phyloP scores from a whole-genome alignment of 192 early-diverging fungal genomes.

The Spizellomyces sp. region DNA sequence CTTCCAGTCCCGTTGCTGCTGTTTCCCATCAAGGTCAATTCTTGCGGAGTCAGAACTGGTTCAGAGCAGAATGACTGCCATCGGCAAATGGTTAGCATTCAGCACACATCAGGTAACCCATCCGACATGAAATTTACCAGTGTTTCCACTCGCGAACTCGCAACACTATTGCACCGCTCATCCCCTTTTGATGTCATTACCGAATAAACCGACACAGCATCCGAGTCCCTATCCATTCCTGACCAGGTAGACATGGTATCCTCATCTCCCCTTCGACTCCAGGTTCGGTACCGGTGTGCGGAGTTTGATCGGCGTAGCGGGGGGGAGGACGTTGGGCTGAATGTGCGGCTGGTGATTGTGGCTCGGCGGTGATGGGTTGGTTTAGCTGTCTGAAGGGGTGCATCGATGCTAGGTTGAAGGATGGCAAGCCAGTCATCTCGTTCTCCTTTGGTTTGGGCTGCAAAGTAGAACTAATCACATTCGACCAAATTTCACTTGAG shows the following conservation, averaged over 20 bases:
- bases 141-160: constrained; percentile 45
- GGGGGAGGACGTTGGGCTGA: background rate
- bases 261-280: constrained; percentile 25
- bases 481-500: too few relatives aligned
- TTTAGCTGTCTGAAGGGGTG: background rate
- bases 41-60: constrained; percentile 53
- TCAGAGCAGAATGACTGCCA: constrained; percentile 54
- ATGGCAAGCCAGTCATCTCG: constrained; percentile 50
- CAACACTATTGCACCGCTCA: constrained; percentile 35
- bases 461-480: constrained; percentile 47
- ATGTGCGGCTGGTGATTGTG: constrained; percentile 7
- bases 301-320: constrained; percentile 16
- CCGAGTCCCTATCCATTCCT: constrained; percentile 22
- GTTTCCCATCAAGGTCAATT: constrained; percentile 47
- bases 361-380: constrained; percentile 11
- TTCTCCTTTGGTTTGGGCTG: constrained; percentile 46
- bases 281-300: constrained; percentile 20
- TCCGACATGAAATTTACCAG: constrained; percentile 35
- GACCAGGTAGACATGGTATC: constrained; percentile 33
- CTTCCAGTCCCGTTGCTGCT: constrained; percentile 3
- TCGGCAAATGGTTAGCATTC: constrained; percentile 5
- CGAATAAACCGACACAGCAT: constrained; percentile 46
- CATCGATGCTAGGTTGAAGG: constrained; percentile 23
- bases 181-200: constrained; percentile 21
- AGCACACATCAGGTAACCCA: background rate